A percentile compares a stretch with the other conserved stretches of the same genome.
phyloP scores from a whole-genome alignment of 352 stramenopile species.

The Pythium oligandrum region DNA sequence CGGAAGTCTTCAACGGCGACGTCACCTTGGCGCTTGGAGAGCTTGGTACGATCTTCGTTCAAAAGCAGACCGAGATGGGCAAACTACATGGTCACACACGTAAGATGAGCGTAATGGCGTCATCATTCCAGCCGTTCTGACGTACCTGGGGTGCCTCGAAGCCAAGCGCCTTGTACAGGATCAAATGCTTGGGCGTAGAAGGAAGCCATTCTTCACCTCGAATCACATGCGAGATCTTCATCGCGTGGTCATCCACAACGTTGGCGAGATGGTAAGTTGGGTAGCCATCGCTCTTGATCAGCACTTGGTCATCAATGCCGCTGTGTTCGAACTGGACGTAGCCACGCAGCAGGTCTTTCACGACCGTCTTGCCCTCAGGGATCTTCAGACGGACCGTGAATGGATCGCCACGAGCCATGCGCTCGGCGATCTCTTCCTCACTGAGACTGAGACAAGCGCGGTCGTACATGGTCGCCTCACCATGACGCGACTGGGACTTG shows the following conservation, averaged over 20 bases:
- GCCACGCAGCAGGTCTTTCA: conserved; percentile 95
- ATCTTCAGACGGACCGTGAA: conserved; percentile 96
- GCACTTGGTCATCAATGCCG: conserved; percentile 87
- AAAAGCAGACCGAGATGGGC: conserved; percentile 92
- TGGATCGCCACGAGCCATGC: conserved; percentile 81
- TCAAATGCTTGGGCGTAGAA: conserved; percentile 88
- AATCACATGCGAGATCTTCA: conserved; percentile 98
- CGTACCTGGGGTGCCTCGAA: conserved; percentile 60
- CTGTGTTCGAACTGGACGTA: conserved; percentile 89
- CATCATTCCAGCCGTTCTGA: neutral
- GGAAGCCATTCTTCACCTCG: conserved; percentile 94
- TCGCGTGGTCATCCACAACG: conserved; percentile 96
- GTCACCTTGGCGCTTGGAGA: conserved; percentile 98
- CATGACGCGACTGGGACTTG: conserved; percentile 85
- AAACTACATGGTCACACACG: conserved; percentile 39
- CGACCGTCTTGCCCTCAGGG: conserved; percentile 87
- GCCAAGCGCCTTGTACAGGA: conserved; percentile 88
- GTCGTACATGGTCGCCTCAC: conserved; percentile 97
- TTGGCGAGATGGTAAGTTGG: conserved; percentile 92
- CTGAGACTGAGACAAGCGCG: conserved; percentile 93
- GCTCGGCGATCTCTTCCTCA: conserved; percentile 83
- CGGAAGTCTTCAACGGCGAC: conserved; percentile 96
- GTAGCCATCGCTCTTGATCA: conserved; percentile 93
- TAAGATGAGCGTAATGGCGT: neutral
- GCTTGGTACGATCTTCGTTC: conserved; percentile 96